Evolutionary conservation across 306 rosid genomes (phyloP), one percentile per base, ranked within the genome.

Genomic region (Prunus kanzakura): DNA sequence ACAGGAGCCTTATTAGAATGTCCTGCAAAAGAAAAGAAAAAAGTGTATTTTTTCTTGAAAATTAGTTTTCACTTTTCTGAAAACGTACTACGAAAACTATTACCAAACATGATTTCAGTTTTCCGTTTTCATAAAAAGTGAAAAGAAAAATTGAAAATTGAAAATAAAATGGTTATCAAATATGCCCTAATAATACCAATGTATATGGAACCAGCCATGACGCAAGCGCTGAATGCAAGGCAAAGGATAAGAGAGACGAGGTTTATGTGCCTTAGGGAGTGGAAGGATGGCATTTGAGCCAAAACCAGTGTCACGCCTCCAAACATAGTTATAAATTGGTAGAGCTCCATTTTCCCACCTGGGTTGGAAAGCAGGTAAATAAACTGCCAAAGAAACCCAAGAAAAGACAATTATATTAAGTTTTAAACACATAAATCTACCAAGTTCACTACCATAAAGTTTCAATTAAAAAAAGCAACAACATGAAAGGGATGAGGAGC

Each of bases 211-310:
- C 90, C 98, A 29, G 84, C 80, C 2, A 89, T 74, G 71, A 72
- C 74, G n/a, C 85, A 88, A 66, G 87, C 75, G 7, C 93, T 80
- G 45, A 68, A 91, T 63, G 86, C 75, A 75, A 93, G 76, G 64
- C 88, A 82, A 2, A 93, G 90, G 64, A 73, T 7, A 35, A 93
- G 85, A 81, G 96, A 89, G 23, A 91, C n/a, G 50, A 93, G 86
- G 72, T 89, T 91, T 43, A 91, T 73, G 47, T 93, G 89, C 71
- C 98, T 85, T 20, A 93, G 70, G 67, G 97, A 91, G 74, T 93
- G 97, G 80, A 93, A 93, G 47, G 98, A 93, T 74, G 98, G 96
- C 73, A 91, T 77, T 78, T 93, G 98, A 82, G 95, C 95, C 81
- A 93, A 78, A 73, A 79, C 1, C 65, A 93, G 67, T 52, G 89